Base-by-base conservation (phyloP, 106 monocot genomes). In the Hemerocallis citrina region DNA sequence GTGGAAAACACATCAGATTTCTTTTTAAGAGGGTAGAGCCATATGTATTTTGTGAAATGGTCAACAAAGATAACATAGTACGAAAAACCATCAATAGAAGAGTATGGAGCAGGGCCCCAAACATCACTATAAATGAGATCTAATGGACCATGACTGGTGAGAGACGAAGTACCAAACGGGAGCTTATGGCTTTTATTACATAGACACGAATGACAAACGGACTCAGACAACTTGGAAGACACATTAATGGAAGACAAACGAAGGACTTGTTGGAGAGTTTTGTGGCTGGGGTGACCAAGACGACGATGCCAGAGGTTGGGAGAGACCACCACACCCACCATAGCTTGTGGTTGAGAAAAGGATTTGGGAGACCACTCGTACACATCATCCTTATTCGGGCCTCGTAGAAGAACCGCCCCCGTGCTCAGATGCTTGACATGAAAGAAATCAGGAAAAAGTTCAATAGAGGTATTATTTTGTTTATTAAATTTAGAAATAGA, bases 131-230 rank as follows among this genome's bases (percentile, higher is more conserved):
- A 58, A 31, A 34, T 34, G 2, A 58, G 3, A 15, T 58, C 31
- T 16, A 58, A 20, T 7, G 1, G 14, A 3, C 6, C 15, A n/a
- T 6, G 14, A 36, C 6, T 14, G 7, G 15, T 1, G 34, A 34
- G 0, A 6, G 2, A 16, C 0, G 0, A 1, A 34, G 13, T n/a
- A 10, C 3, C 31, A 36, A 58, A 58, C 6, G 1, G 57, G 11
- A 58, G 20, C 34, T 58, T 58, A 34, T 58, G 57, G 34, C 33
- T 33, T 58, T 34, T 33, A 58, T 58, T 58, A 15, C 4, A 58
- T 0, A 14, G 13, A 33, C 57, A 58, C 2, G 12, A 10, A 32
- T 58, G 31, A 33, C 32, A 58, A 11, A 48, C 47, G 5, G 17
- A n/a, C 19, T 11, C 14, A 6, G 19, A 48, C n/a, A n/a, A n/a